A percentile compares a stretch with the other conserved stretches of the same genome.
These are phyloP conservation scores for Ganoderma resinaceum DNA, from an alignment of 1,284 basidiomycete species.

Conservation along the genomic window DNA sequence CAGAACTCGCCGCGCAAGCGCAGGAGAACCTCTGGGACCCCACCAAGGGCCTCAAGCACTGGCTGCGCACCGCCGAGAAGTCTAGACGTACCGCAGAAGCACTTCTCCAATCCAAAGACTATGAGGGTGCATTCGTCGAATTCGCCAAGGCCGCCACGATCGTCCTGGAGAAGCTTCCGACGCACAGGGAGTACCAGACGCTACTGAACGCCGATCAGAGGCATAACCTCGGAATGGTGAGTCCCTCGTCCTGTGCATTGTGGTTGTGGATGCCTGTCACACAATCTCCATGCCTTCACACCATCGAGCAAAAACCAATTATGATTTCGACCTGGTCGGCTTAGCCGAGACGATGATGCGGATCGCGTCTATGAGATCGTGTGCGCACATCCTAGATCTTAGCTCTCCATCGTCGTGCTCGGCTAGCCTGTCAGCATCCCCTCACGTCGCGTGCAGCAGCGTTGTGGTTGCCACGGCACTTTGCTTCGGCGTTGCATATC, in stretches of 20 bases:
- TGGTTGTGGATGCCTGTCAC: background rate
- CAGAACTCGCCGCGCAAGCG: conserved; percentile 61
- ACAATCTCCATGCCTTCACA: background rate
- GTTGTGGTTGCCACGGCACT: background rate
- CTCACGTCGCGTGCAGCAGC: background rate
- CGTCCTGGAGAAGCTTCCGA: conserved; percentile 66
- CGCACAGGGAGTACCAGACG: conserved; percentile 58
- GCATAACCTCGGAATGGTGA: conserved; percentile 60
- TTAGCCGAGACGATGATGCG: conserved; percentile 7
- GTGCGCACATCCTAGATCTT: background rate
- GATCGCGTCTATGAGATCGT: conserved; percentile 10
- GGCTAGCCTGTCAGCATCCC: background rate
- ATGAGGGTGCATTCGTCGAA: conserved; percentile 64
- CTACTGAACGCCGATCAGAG: conserved; percentile 54
- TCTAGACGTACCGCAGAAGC: conserved; percentile 55
- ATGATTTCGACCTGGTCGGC: background rate
- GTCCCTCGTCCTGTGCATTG: conserved; percentile 34
- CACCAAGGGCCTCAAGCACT: conserved; percentile 57
- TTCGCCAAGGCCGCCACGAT: conserved; percentile 68
- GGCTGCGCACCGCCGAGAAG: conserved; percentile 60
- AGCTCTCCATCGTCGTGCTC: background rate
- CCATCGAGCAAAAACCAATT: background rate
- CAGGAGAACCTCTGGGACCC: conserved; percentile 57
- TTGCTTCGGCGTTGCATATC: background rate
- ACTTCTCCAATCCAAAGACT: conserved; percentile 51